These are phyloP conservation scores for Yueomyces sinensis DNA, from an alignment of 805 yeast species.

Conservation along the genomic window DNA sequence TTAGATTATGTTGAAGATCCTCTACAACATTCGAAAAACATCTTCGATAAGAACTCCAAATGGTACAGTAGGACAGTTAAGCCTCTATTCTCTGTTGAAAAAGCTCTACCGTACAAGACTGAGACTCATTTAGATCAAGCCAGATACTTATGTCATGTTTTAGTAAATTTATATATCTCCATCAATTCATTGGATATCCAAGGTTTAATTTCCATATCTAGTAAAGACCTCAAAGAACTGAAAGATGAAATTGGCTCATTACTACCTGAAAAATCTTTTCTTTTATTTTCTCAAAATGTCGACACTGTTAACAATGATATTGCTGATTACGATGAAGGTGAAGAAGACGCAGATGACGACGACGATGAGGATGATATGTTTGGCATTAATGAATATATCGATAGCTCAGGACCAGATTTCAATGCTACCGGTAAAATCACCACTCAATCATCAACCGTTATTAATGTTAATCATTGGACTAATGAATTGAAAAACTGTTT, in stretches of 20 bases:
- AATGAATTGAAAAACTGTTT: constrained; percentile 71
- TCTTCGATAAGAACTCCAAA: constrained; percentile 25
- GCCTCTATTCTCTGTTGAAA: constrained; percentile 22
- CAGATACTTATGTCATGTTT: constrained; percentile 63
- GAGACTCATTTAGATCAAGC: constrained; percentile 61
- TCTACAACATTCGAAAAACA: constrained; percentile 18
- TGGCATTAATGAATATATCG: constrained; percentile 13
- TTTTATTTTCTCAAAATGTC: constrained; percentile 18
- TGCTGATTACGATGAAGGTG: constrained; percentile 28
- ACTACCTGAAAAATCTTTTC: constrained; percentile 41
- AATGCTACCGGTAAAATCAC: constrained; percentile 43
- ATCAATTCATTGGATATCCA: constrained; percentile 60
- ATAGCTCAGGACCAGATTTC: constrained; percentile 25
- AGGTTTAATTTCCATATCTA: constrained; percentile 53
- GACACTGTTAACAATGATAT: constrained; percentile 25
- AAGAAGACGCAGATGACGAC: constrained; percentile 27
- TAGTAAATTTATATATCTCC: constrained; percentile 68
- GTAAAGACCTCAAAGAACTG: constrained; percentile 47
- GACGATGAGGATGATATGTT: constrained; percentile 24
- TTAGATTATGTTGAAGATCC: constrained; percentile 39
- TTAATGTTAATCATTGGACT: constrained; percentile 74
- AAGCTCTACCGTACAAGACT: constrained; percentile 56
- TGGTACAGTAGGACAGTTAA: constrained; percentile 27
- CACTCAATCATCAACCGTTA: constrained; percentile 58
- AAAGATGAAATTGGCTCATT: constrained; percentile 30